phyloP scores from a whole-genome alignment of 495 filamentous ascomycete genomes.

The Thermothielavioides terrestris region DNA sequence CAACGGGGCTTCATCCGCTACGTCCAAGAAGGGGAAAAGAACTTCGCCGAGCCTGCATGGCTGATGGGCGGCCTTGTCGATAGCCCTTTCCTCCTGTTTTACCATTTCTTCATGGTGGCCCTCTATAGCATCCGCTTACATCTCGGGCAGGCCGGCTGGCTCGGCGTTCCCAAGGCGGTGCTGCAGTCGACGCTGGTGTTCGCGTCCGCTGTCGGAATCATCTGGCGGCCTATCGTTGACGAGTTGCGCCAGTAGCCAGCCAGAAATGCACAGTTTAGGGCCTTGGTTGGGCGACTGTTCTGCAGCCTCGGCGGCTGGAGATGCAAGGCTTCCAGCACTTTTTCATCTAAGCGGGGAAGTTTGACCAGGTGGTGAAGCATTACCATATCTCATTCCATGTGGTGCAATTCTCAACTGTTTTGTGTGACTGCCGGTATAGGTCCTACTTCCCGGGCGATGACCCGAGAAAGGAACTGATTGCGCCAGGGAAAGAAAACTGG shows the following conservation, averaged over 20 bases:
- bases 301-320: background rate
- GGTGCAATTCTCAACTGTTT: no score
- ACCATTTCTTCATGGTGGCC: conserved; percentile 10
- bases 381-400: no score
- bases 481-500: no score
- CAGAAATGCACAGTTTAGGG: background rate
- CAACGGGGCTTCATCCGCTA: conserved; percentile 12
- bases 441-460: no score
- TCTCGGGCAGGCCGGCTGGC: background rate
- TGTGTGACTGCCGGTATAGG: no score
- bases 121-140: conserved; percentile 11
- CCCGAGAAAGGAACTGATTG: no score
- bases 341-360: no score
- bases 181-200: conserved; percentile 2
- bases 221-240: conserved; percentile 12
- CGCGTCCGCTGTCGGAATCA: conserved; percentile 4
- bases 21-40: conserved; percentile 10
- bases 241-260: conserved; percentile 11
- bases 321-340: no score
- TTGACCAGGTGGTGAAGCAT: no score
- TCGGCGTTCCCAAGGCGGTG: background rate
- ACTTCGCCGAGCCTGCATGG: conserved; percentile 11
- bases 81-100: conserved; percentile 3
- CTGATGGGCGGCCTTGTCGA: conserved; percentile 11
- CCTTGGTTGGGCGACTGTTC: background rate